Conservation (phyloP, 495 filamentous ascomycete genomes). For the Trypethelium eluteriae region DNA sequence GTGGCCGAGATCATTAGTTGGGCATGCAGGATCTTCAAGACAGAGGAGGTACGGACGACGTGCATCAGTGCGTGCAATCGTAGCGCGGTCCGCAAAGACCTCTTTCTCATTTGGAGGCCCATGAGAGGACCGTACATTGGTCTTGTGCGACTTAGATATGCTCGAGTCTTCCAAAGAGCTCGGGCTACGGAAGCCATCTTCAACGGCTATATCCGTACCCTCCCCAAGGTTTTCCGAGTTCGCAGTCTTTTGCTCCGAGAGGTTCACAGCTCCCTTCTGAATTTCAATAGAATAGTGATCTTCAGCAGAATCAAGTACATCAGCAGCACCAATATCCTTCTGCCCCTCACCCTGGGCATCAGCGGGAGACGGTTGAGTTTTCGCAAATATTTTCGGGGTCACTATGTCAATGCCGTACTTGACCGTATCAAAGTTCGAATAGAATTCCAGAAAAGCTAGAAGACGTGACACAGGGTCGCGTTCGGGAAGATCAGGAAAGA, state of each 20-base stretch:
- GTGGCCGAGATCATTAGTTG: slow-evolving; percentile 48
- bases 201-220: no score
- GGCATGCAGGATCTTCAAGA: slow-evolving; percentile 54
- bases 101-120: background rate
- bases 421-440: slow-evolving; percentile 39
- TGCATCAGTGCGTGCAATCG: slow-evolving; percentile 15
- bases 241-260: no score
- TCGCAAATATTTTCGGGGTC: slow-evolving; percentile 3
- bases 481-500: slow-evolving; percentile 3
- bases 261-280: no score
- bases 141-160: background rate
- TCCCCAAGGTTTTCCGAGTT: no score
- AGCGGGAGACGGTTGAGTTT: background rate
- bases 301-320: background rate
- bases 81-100: slow-evolving; percentile 14
- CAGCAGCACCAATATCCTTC: background rate
- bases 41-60: slow-evolving; percentile 42
- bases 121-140: background rate
- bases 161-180: background rate
- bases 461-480: slow-evolving; percentile 38
- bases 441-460: slow-evolving; percentile 47
- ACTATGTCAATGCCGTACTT: slow-evolving; percentile 36
- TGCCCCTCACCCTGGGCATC: background rate
- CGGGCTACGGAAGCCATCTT: background rate
- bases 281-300: background rate